phyloP scores from a whole-genome alignment of 257 asterid species.

The Schizonepeta tenuifolia region DNA sequence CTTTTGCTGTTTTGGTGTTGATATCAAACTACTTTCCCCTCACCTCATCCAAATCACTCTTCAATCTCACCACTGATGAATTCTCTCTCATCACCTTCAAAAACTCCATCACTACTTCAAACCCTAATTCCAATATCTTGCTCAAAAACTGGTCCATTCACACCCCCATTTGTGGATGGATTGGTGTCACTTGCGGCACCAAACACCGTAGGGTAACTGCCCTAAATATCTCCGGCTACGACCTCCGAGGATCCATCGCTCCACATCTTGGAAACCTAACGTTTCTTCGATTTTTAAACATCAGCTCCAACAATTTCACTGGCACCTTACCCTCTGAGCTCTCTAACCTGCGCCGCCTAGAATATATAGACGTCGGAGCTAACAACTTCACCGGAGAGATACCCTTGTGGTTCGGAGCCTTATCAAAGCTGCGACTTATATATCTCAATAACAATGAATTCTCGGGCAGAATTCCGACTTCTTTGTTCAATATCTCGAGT shows the following conservation, averaged over 20 bases:
- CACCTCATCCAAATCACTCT: neutral
- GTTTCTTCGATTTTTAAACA: slow-evolving; percentile 19
- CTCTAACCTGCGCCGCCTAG: slow-evolving; percentile 10
- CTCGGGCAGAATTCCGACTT: slow-evolving; percentile 10
- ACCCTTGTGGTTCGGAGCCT: slow-evolving; percentile 27
- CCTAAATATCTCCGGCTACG: slow-evolving; percentile 27
- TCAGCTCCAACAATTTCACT: slow-evolving; percentile 24
- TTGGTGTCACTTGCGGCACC: slow-evolving; percentile 43
- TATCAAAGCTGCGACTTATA: neutral
- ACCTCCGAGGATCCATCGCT: slow-evolving; percentile 29
- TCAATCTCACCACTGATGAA: neutral
- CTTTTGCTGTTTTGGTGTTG: neutral
- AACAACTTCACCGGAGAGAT: slow-evolving; percentile 29
- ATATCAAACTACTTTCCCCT: neutral
- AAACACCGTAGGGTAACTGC: slow-evolving; percentile 33
- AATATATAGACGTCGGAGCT: neutral
- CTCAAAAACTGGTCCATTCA: neutral
- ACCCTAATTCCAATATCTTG: neutral
- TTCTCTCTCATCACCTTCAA: neutral
- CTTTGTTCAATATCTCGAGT: slow-evolving; percentile 12
- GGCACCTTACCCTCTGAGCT: slow-evolving; percentile 15
- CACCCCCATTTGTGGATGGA: slow-evolving; percentile 26
- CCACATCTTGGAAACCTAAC: slow-evolving; percentile 33
- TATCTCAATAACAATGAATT: neutral
- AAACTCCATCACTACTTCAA: neutral